Evolutionary conservation across 2,329 filamentous ascomycete species (phyloP), one percentile per base, ranked within the genome.

Genomic region (Penicillium aurantiogriseum): DNA sequence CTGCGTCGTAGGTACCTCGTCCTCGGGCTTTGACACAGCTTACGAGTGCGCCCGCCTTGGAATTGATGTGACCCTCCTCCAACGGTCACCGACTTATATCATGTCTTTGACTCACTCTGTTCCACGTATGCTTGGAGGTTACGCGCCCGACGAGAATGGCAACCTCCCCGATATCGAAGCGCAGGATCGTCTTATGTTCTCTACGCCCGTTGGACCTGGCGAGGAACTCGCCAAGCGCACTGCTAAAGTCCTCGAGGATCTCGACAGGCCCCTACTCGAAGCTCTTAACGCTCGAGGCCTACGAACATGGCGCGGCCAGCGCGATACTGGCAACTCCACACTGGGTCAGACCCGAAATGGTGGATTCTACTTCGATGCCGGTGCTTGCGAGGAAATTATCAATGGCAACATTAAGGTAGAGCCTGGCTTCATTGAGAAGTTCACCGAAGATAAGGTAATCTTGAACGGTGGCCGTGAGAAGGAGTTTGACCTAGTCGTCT

Each of bases 301-400:
- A 8, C 64, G 66, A 25, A 69, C 68, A 39, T 73, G 71, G 65
- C 69, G 71, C 35, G 73, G 72, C 40, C 73, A 74, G 63, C 70
- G 71, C 25, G 70, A 65, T 29, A 73, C 72, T 2, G 73, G 73
- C 2, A 62, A 61, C 47, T 59, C 54, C 2, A 73, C 69, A 13
- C 59, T 72, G 0, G 64, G 66, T 23, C 64, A 69, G 55, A 71
- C 68, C 1, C 63, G 71, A 4, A 71, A 72, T 51, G 71, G 71
- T 15, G 70, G 69, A 6, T 71, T 66, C 55, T 71, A 71, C 42
- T 69, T 70, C 31, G 68, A 71, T 43, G 67, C 66, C n/a, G 68
- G 71, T 44, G 71, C 68, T 23, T 70, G 69, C 58, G 59, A 67
- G 2, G 47, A 63, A 33, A 68, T 71, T 44, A 63, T 69, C 57